Conservation (phyloP, 371 early-diverging fungal species). For the Apophysomyces trapeziformis region DNA sequence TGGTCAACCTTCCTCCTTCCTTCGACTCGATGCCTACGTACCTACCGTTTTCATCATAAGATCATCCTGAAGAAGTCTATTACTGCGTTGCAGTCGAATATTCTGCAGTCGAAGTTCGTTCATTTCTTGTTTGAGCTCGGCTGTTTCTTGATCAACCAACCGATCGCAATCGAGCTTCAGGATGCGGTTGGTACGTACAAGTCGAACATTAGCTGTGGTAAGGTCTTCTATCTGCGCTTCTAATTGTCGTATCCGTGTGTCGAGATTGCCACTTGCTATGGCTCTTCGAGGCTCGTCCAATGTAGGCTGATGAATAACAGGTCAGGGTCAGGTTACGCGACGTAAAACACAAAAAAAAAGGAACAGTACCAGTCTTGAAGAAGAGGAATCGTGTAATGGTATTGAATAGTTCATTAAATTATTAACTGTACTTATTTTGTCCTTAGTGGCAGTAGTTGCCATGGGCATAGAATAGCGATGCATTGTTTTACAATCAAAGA, state of each 20-base stretch:
- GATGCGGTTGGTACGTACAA: conserved; percentile 42
- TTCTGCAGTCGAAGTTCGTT: conserved; percentile 39
- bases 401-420: conserved; percentile 36
- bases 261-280: conserved; percentile 33
- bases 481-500: conserved; percentile 7
- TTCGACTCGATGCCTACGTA: not conserved
- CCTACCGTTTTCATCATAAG: conserved; percentile 26
- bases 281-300: not conserved
- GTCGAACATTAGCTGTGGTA: conserved; percentile 41
- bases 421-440: conserved; percentile 23
- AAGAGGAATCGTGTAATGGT: conserved; percentile 25
- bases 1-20: not conserved
- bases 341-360: not conserved
- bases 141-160: conserved; percentile 43
- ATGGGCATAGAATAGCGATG: conserved; percentile 20
- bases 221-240: conserved; percentile 44
- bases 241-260: conserved; percentile 39
- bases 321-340: not conserved
- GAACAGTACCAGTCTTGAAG: conserved; percentile 8
- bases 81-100: conserved; percentile 48
- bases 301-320: conserved; percentile 5
- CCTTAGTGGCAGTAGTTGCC: conserved; percentile 18
- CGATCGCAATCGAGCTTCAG: conserved; percentile 47
- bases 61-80: conserved; percentile 44
- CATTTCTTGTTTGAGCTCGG: conserved; percentile 44